Base-by-base conservation (phyloP, 2,329 filamentous ascomycete genomes). In the Cephalotrichum gorgonifer region DNA sequence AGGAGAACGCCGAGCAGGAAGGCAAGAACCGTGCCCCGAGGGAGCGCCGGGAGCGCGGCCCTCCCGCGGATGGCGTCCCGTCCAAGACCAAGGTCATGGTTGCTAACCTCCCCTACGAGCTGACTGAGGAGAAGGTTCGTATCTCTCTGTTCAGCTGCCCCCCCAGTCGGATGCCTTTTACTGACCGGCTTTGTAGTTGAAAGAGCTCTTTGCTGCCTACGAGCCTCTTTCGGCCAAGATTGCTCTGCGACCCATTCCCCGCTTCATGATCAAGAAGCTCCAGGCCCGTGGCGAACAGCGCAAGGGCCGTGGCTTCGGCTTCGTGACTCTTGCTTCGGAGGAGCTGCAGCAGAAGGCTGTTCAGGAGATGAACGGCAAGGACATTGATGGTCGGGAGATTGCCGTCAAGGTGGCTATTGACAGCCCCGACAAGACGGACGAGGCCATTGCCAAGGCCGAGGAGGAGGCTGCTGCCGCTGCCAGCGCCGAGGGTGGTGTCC, bases 71-170 rank as follows among this genome's bases (percentile, higher is more conserved):
- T 67, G 93, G 93, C 59, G 88, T 98, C 63, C 85, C 93, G 57
- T 97, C 91, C 71, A 96, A 96, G 85, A 97, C 87, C 71, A 98
- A 98, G 86, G 88, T 98, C 73, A 98, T 98, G 93, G 93, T 98
- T 63, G 93, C 93, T 64, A 98, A 98, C 78, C 82, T 98, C 55
- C 93, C 93, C 48, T 98, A 98, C 66, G 91, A 98, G 74, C 80
- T 97, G 69, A 91, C 85, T 61, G 93, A 98, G 76, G 90, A 97
- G 64, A 94, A 91, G 83, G 91, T 95, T 72, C 57, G 77, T 64
- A 49, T 52, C 45, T 2, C 26, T 23, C 20, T 31, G 26, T 4
- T 31, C 26, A n/a, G 15, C 23, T 41, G 4, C 6, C 17, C 20
- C 6, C 33, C 23, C 3, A n/a, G n/a, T 28, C 6, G 11, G 22